A percentile compares a stretch with the other conserved stretches of the same genome.
phyloP scores from a whole-genome alignment of 225 moss, liverwort and hornwort species.

The Sphagnum contortum region DNA sequence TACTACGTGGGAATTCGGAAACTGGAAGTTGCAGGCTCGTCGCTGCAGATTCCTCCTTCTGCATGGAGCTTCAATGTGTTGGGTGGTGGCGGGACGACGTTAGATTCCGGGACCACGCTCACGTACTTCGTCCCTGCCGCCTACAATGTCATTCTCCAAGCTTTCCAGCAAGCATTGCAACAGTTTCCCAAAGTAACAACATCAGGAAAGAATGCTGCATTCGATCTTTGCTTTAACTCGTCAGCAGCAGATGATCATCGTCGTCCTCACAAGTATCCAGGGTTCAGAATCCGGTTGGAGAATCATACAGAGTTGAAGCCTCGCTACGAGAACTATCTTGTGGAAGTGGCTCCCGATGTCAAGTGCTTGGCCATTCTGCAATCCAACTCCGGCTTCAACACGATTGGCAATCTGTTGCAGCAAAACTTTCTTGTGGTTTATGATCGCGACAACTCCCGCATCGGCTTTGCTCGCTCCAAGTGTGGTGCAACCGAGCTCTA shows the following conservation, averaged over 20 bases:
- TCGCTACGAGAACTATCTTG: slow-evolving; percentile 14
- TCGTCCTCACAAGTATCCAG: slow-evolving; percentile 9
- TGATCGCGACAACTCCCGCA: slow-evolving; percentile 11
- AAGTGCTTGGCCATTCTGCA: slow-evolving; percentile 21
- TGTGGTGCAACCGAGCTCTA: no score
- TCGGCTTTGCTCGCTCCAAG: slow-evolving; percentile 18
- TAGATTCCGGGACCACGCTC: slow-evolving; percentile 3
- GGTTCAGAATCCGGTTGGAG: slow-evolving; percentile 10
- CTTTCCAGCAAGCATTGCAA: neutral
- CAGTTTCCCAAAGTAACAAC: slow-evolving; percentile 6
- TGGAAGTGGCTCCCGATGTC: slow-evolving; percentile 8
- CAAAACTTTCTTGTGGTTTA: slow-evolving; percentile 25
- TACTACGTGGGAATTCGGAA: slow-evolving; percentile 39
- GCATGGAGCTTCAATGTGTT: slow-evolving; percentile 32
- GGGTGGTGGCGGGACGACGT: slow-evolving; percentile 7
- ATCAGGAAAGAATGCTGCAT: neutral
- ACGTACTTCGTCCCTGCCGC: neutral
- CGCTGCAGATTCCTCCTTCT: slow-evolving; percentile 17
- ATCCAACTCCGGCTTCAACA: slow-evolving; percentile 11
- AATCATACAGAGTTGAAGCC: slow-evolving; percentile 17
- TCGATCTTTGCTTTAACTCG: slow-evolving; percentile 22
- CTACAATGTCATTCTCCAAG: slow-evolving; percentile 1
- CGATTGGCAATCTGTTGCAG: slow-evolving; percentile 27
- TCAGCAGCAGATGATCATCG: neutral
- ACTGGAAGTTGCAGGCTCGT: slow-evolving; percentile 28